Evolutionary conservation across 768 basidiomycete genomes (phyloP), one percentile per base, ranked within the genome.

Genomic region (button mushroom (Agaricus bisporus)): DNA sequence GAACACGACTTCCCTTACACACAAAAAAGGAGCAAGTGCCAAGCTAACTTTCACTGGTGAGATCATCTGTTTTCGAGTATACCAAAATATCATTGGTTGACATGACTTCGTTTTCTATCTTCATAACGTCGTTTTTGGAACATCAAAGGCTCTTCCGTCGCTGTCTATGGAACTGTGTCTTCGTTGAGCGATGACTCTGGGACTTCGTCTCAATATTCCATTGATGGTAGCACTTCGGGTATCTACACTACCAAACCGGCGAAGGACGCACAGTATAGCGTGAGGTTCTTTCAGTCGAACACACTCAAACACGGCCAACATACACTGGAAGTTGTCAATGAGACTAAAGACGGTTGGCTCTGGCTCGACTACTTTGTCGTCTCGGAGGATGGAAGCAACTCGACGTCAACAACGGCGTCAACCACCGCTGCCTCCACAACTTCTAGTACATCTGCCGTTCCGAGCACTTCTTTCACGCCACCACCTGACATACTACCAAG

Each of bases 91-190:
- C 44, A 15, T 22, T 43, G n/a, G 35, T 12, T 51, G 28, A 51
- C 29, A 8, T 28, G 18, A 42, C 37, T 26, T n/a, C 25, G 2
- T 28, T 25, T 32, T 11, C 32, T 32, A 32, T 32, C 3, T 32
- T 32, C 1, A 32, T 8, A 32, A 26, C 25, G 28, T 45, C 25
- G 3, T 26, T 26, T 28, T 39, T 17, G 38, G 38, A n/a, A 39
- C 10, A 5, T 43, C 26, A 36, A 18, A 53, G 51, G 51, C 10
- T 28, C 51, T 4, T 46, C 51, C 22, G 46, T 53, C 12, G 45
- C 37, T 53, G 51, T 53, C 44, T 53, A 53, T 9, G 45, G 51
- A 26, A 53, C 37, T n/a, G 25, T 47, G 10, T 53, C 51, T 53
- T 2, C 36, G 10, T 20, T 10, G 10, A 6, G 10, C 15, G 8